These are phyloP conservation scores for Streptanthus diversifolius DNA, from an alignment of 345 rosid genomes.

Conservation along the genomic window DNA sequence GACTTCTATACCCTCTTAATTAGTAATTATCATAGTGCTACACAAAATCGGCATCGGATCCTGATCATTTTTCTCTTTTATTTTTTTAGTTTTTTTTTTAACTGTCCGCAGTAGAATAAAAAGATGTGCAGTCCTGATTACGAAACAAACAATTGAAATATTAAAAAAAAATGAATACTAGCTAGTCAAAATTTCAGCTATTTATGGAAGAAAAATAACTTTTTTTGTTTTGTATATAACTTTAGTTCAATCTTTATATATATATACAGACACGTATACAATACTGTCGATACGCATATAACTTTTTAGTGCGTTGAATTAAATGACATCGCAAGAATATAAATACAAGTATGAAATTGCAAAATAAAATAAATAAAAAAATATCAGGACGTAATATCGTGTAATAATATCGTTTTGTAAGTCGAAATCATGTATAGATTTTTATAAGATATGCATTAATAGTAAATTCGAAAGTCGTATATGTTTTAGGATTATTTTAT, in stretches of 20 bases:
- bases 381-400: neutral
- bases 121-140: neutral
- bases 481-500: neutral
- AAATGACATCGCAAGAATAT: neutral
- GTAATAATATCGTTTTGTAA: neutral
- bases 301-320: neutral
- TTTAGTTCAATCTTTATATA: neutral
- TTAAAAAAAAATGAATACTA: neutral
- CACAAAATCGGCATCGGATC: conserved; percentile 32
- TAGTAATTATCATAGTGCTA: conserved; percentile 28
- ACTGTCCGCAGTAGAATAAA: neutral
- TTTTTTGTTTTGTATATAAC: neutral
- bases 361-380: too few species aligned
- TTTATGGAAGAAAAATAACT: neutral
- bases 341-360: too few species aligned
- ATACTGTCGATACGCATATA: neutral
- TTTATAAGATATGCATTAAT: neutral
- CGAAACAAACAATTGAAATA: neutral
- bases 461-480: neutral
- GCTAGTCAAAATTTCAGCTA: neutral
- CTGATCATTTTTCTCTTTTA: conserved; percentile 10
- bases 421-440: neutral
- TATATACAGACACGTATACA: neutral
- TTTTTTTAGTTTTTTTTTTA: conserved; percentile 7
- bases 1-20: conserved; percentile 29